Evolutionary conservation across 2,329 filamentous ascomycete species (phyloP), one percentile per base, ranked within the genome.

Genomic region (Neophaeococcomyces aloes): DNA sequence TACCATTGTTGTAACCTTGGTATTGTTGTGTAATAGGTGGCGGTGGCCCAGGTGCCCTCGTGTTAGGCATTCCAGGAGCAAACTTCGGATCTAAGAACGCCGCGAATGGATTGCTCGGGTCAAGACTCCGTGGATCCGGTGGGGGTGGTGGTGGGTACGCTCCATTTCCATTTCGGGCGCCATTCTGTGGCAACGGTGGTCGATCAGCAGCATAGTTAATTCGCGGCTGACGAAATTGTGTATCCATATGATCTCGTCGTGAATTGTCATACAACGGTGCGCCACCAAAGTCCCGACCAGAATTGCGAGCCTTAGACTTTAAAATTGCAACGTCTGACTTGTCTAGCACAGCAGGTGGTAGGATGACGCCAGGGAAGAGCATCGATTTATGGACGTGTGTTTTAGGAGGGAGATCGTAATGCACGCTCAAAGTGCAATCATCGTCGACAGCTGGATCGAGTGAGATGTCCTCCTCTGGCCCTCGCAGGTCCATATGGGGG

Each of bases 311-410:
- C 59, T 82, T 80, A 42, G 74, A 72, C 58, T 79, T 78, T 33
- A 88, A 75, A 6, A 75, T 72, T 51, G 88, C 81, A 42, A 89
- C 78, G 57, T 95, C 88, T 46, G 75, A 76, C 27, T 76, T 73
- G 45, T 84, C 83, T 1, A 98, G 75, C 7, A 78, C 81, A 1
- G 85, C 78, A 2, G 73, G 66, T 3, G 83, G 78, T 45, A 88
- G 72, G 55, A 81, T 79, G 30, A 88, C 79, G 10, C 91, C 91
- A 2, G 86, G 81, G 29, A 98, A 72, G 11, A 98, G 74, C 83
- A 94, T 93, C 4, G 88, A 95, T 61, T 95, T 95, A 66, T 98
- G 91, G 3, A 78, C 69, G 55, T 85, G 75, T 7, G 70, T 71
- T 14, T 77, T 78, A 31, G 74, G 70, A 0, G 89, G 88, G 65